Base-by-base conservation (phyloP, 805 yeast species). In the Candida quercuum region DNA sequence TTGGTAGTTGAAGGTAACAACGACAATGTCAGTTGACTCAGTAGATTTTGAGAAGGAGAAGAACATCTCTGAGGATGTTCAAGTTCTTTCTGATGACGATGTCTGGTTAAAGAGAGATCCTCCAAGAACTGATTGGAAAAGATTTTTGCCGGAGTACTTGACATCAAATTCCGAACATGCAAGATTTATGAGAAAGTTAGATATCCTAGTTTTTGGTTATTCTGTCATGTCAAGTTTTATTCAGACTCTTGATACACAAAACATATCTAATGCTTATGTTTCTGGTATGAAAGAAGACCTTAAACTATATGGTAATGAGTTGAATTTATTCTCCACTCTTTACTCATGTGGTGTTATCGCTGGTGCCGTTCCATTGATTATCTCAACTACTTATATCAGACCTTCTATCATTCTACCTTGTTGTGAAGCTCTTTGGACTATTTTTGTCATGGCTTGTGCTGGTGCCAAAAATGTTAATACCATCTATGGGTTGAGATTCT, bases 201-300 rank as follows among this genome's bases (percentile, higher is more conserved):
- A 78, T 46, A 45, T 74, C 17, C 53, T 75, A 29, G 56, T 80
- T 32, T 64, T 78, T 8, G 64, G 69, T 33, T 75, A 76, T 45
- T 66, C 81, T 0, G 70, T 76, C 54, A 55, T 77, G 41, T 77
- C 76, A 3, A 78, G 77, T 56, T 81, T 82, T 80, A 74, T 78
- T 39, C 80, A 78, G 49, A 73, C 72, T 45, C 57, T 81, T 38
- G 86, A 81, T 48, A 73, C 70, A 39, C 63, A 74, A 22, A 81
- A 81, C 54, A 55, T 81, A 39, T 69, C 66, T 45, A 76, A 79
- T 47, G 86, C 86, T 3, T 81, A 78, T 48, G 78, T 76, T 26
- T 70, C 78, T 16, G 81, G 84, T n/a, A 67, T 81, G 74, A 54
- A 69, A 41, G 76, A 71, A 44, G 77, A 66, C 24, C 60, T 80